A percentile compares a stretch with the other conserved stretches of the same genome.
These are phyloP conservation scores for Globisporangium canariense DNA, from an alignment of 352 stramenopile species.

Conservation along the genomic window DNA sequence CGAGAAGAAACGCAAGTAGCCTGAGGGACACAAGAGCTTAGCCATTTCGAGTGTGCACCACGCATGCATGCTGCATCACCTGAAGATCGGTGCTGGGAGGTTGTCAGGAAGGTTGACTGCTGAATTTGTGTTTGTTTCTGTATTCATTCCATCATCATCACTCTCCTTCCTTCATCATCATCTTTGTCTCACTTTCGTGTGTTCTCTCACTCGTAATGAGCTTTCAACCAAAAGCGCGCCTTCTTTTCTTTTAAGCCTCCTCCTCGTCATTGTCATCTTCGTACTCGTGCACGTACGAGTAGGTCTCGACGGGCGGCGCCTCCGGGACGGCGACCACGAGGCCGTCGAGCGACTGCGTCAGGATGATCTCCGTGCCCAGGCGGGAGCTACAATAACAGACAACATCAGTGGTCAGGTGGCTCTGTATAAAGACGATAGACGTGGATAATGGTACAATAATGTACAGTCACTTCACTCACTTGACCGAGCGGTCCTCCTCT, in stretches of 20 bases:
- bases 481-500: slow-evolving; percentile 71
- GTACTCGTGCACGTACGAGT: slow-evolving; percentile 84
- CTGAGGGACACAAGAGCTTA: background rate
- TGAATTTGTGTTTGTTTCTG: background rate
- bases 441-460: background rate
- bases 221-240: background rate
- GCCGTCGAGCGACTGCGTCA: slow-evolving; percentile 84
- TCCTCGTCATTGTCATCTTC: slow-evolving; percentile 77
- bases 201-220: background rate
- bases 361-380: slow-evolving; percentile 83
- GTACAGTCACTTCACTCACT: slow-evolving; percentile 33
- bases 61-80: background rate
- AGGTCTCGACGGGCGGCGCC: slow-evolving; percentile 78
- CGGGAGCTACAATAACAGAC: slow-evolving; percentile 46
- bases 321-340: slow-evolving; percentile 86
- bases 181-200: background rate
- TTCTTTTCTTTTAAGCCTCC: slow-evolving; percentile 1
- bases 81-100: background rate
- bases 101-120: background rate
- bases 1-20: slow-evolving; percentile 35
- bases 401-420: background rate
- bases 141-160: background rate
- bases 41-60: background rate
- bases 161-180: background rate
- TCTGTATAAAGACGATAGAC: background rate